Evolutionary conservation across 805 yeast genomes (phyloP).

Genomic region (Saccharomyces paradoxus): DNA sequence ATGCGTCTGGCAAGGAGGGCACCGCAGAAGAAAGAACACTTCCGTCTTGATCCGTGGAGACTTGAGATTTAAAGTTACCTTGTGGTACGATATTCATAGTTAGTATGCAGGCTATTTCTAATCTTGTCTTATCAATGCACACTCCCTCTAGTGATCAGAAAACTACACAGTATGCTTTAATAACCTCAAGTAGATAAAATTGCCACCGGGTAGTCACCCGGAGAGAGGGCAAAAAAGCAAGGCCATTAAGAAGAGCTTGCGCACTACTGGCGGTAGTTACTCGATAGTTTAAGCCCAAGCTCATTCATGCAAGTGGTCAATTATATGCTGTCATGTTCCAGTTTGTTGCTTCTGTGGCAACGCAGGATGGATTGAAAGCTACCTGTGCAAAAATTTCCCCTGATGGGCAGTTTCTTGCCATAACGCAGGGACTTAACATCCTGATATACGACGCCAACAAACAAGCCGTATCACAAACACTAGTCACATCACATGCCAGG

Average conservation of each 20-base stretch:
- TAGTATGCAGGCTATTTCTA: not conserved
- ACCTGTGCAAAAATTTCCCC: conserved; percentile 56
- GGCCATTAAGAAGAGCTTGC: not conserved
- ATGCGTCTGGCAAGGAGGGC: conserved; percentile 61
- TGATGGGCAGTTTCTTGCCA: conserved; percentile 49
- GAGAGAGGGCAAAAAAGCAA: not conserved
- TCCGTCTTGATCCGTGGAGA: conserved; percentile 46
- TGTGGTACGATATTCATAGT: conserved; percentile 49
- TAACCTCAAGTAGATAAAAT: not conserved
- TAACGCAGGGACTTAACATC: conserved; percentile 51
- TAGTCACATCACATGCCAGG: conserved; percentile 34
- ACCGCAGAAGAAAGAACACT: conserved; percentile 51
- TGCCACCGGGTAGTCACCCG: not conserved
- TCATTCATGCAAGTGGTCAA: not conserved
- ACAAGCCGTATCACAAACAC: not conserved
- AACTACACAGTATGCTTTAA: not conserved
- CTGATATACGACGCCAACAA: conserved; percentile 45
- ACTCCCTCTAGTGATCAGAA: not conserved
- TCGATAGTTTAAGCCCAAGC: not conserved
- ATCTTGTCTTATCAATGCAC: not conserved
- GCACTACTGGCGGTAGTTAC: not conserved
- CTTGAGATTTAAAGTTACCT: conserved; percentile 36
- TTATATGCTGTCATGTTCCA: not conserved
- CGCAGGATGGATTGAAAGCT: conserved; percentile 3
- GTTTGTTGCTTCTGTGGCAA: not conserved